Conservation (phyloP, 192 early-diverging fungal species). For the Linnemannia exigua region DNA sequence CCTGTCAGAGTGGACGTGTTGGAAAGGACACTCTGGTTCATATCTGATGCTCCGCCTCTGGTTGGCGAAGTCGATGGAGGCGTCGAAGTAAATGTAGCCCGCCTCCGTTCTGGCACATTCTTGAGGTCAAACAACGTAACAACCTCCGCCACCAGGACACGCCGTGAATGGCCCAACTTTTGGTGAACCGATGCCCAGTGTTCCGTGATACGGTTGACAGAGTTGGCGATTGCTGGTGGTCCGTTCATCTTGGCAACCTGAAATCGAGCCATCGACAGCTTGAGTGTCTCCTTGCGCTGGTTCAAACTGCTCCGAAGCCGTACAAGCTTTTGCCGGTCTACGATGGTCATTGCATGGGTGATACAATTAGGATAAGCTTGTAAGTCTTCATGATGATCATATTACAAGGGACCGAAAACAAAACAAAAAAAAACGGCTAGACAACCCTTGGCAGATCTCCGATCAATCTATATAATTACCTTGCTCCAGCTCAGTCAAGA, state of each 20-base stretch:
- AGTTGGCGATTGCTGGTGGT: slow-evolving; percentile 36
- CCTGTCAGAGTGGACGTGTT: slow-evolving; percentile 28
- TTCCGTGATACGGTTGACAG: slow-evolving; percentile 42
- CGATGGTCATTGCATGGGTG: neutral
- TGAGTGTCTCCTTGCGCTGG: slow-evolving; percentile 46
- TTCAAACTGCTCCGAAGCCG: slow-evolving; percentile 28
- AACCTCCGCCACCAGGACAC: slow-evolving; percentile 64
- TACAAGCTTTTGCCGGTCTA: slow-evolving; percentile 39
- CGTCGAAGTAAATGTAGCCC: neutral
- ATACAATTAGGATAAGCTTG: neutral
- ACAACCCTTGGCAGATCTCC: neutral
- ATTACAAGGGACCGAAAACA: neutral
- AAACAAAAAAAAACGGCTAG: neutral
- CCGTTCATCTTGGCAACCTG: slow-evolving; percentile 47
- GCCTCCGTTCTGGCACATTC: slow-evolving; percentile 29
- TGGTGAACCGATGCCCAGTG: slow-evolving; percentile 61
- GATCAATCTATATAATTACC: slow-evolving; percentile 10
- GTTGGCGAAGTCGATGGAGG: neutral
- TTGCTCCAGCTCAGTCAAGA: slow-evolving; percentile 39
- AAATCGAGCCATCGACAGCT: slow-evolving; percentile 38
- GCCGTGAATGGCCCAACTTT: slow-evolving; percentile 56
- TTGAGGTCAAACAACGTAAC: slow-evolving; percentile 68
- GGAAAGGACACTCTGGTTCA: slow-evolving; percentile 25
- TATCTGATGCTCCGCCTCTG: neutral
- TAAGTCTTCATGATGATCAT: neutral